Conservation (phyloP, 176 grass and related monocot genomes). For the Poa pratensis region DNA sequence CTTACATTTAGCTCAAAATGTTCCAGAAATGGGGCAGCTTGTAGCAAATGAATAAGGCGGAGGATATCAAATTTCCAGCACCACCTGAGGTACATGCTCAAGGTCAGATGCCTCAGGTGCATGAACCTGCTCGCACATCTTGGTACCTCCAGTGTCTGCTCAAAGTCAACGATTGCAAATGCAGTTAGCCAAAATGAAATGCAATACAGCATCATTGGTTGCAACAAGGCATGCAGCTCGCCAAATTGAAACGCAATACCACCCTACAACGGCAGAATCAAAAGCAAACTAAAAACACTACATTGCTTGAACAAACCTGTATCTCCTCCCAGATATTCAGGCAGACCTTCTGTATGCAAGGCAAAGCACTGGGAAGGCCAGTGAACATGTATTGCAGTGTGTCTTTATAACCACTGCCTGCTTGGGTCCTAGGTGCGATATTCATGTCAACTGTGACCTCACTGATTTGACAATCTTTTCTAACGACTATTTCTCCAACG, state of each 20-base stretch:
- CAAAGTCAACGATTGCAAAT: neutral
- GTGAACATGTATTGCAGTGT: conserved; percentile 1
- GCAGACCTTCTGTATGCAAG: neutral
- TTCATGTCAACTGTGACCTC: neutral
- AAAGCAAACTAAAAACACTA: neutral
- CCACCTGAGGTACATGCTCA: neutral
- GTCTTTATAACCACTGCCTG: neutral
- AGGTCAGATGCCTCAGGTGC: neutral
- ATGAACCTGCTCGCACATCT: neutral
- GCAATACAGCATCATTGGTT: neutral
- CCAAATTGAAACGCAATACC: neutral
- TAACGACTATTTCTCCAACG: neutral
- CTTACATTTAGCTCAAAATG: conserved; percentile 8
- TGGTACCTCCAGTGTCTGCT: neutral
- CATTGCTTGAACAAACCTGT: neutral
- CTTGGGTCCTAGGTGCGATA: neutral
- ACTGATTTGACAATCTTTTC: neutral
- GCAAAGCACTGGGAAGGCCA: neutral
- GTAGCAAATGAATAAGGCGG: neutral
- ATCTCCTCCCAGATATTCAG: neutral
- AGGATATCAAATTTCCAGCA: neutral
- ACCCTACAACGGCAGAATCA: neutral
- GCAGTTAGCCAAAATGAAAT: conserved; percentile 2
- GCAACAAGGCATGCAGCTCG: neutral
- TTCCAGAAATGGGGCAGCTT: neutral